Percentiles rank a stretch among this genome's conserved stretches.
phyloP scores from a whole-genome alignment of 140 eudicot genomes.

The Erigeron philadelphicus region DNA sequence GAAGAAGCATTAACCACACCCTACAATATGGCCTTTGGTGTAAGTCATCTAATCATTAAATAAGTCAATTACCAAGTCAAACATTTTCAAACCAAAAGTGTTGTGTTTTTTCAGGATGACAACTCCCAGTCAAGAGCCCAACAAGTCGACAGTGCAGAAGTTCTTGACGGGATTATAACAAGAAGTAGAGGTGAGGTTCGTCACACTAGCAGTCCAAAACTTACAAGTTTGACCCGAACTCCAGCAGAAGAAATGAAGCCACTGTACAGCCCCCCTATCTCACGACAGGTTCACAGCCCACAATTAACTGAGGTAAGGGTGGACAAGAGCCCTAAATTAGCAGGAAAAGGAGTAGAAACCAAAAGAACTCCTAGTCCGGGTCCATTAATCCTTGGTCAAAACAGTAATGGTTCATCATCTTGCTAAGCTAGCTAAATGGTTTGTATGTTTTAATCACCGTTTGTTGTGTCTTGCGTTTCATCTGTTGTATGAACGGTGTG shows the following conservation, averaged over 20 bases:
- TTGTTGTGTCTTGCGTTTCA: conserved; percentile 25
- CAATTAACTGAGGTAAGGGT: conserved; percentile 38
- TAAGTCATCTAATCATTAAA: conserved; percentile 37
- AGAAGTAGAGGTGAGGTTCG: conserved; percentile 96
- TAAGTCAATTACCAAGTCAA: conserved; percentile 17
- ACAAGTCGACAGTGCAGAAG: conserved; percentile 56
- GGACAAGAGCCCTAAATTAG: conserved; percentile 42
- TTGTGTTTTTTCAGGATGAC: conserved; percentile 51
- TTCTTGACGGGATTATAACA: conserved; percentile 77
- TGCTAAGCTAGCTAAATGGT: conserved; percentile 40
- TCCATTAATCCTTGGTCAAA: conserved; percentile 51
- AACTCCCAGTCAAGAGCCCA: conserved; percentile 33
- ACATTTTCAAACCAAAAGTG: not conserved
- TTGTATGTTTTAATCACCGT: conserved; percentile 30
- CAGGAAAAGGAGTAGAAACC: conserved; percentile 42
- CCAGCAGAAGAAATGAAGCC: conserved; percentile 50
- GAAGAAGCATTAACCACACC: conserved; percentile 78
- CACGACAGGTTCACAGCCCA: conserved; percentile 48
- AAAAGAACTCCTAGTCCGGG: conserved; percentile 60
- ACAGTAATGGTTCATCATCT: conserved; percentile 45
- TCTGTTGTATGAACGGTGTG: conserved; percentile 21
- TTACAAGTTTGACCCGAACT: conserved; percentile 52
- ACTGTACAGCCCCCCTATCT: conserved; percentile 47
- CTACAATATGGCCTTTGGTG: conserved; percentile 63
- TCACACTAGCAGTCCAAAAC: conserved; percentile 51